phyloP scores from a whole-genome alignment of 176 grass and related monocot genomes.

The Bonia amplexicaulis region DNA sequence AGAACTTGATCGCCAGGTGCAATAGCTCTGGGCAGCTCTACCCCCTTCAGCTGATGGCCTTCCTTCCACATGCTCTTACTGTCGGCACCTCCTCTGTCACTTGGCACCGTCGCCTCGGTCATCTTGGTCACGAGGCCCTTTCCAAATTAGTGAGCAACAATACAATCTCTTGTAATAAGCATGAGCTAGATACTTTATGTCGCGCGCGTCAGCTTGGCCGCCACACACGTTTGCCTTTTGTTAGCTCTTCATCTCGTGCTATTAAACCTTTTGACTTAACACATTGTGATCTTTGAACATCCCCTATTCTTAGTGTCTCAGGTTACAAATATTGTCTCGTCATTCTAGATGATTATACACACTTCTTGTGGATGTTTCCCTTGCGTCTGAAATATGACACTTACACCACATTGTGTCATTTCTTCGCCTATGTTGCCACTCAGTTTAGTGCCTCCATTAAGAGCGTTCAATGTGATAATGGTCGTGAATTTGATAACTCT shows the following conservation, averaged over 20 bases:
- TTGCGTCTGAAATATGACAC: neutral
- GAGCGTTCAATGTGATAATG: too few species aligned
- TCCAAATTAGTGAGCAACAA: neutral
- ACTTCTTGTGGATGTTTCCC: neutral
- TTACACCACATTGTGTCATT: neutral
- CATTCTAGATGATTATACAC: neutral
- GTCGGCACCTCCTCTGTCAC: neutral
- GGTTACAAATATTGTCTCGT: neutral
- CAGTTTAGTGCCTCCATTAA: too few species aligned
- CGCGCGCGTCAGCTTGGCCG: neutral
- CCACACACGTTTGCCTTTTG: too few species aligned
- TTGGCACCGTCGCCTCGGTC: neutral
- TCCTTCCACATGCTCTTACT: neutral
- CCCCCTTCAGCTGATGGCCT: fast-evolving
- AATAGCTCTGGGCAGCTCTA: neutral
- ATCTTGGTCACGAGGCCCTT: neutral
- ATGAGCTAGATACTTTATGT: neutral
- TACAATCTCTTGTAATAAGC: neutral
- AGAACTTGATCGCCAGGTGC: too few species aligned
- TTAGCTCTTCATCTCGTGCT: too few species aligned
- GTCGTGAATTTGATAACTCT: too few species aligned
- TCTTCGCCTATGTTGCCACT: neutral
- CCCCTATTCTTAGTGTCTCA: too few species aligned
- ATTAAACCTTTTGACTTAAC: too few species aligned
- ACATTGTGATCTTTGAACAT: too few species aligned